Evolutionary conservation across 1,139 yeast species (phyloP).

Genomic region (Casaregolazyma lundiana): DNA sequence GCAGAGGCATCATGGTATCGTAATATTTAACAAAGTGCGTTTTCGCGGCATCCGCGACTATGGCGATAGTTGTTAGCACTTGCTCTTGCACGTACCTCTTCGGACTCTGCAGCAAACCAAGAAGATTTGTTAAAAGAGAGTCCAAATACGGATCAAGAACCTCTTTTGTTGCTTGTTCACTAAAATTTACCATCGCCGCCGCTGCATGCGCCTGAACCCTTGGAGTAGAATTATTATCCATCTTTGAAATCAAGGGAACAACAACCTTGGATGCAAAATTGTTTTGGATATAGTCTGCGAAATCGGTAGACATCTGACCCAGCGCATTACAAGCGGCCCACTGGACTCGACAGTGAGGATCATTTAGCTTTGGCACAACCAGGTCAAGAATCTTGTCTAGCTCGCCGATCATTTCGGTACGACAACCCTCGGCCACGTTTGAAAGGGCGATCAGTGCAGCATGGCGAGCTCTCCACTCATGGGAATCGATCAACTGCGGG

Average conservation of each 20-base stretch:
- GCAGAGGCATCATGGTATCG: constrained; percentile 89
- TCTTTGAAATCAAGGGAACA: constrained; percentile 82
- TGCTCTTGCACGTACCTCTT: constrained; percentile 95
- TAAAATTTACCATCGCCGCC: constrained; percentile 92
- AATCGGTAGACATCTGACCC: constrained; percentile 98
- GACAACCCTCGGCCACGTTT: constrained; percentile 96
- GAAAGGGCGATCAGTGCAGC: constrained; percentile 97
- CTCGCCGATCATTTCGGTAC: constrained; percentile 79
- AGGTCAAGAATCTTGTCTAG: constrained; percentile 77
- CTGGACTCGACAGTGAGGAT: constrained; percentile 89
- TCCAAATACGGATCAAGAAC: constrained; percentile 88
- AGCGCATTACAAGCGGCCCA: constrained; percentile 95
- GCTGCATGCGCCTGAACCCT: constrained; percentile 98
- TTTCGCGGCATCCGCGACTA: constrained; percentile 98
- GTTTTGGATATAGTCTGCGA: constrained; percentile 82
- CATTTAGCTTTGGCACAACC: constrained; percentile 76
- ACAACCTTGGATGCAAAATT: constrained; percentile 73
- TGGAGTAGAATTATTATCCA: constrained; percentile 67
- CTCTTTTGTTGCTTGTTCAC: constrained; percentile 86
- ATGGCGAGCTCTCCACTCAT: constrained; percentile 90
- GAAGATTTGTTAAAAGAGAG: constrained; percentile 63
- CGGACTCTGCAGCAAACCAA: constrained; percentile 75
- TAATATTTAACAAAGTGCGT: constrained; percentile 83
- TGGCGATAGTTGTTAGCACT: constrained; percentile 92
- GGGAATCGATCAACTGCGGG: constrained; percentile 73